phyloP scores from a whole-genome alignment of 192 early-diverging fungal genomes.

The Rhizophagus sp. region DNA sequence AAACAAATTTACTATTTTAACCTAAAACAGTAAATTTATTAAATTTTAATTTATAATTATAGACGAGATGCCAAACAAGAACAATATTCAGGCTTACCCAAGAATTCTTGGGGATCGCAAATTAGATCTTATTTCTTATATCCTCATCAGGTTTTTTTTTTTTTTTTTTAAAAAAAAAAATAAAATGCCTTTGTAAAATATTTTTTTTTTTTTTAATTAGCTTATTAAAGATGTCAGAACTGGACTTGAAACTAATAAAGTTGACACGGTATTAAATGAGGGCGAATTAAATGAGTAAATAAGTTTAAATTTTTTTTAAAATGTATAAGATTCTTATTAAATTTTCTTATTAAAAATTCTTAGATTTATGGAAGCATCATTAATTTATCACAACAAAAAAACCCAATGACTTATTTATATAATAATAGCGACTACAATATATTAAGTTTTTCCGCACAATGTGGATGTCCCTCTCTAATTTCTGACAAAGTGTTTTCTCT shows the following conservation, averaged over 20 bases:
- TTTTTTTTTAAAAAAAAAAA: no score
- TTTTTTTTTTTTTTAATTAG: not conserved
- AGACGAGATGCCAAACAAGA: slow-evolving; percentile 1
- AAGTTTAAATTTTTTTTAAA: not conserved
- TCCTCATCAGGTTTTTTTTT: not conserved
- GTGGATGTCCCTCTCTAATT: slow-evolving; percentile 45
- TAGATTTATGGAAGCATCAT: no score
- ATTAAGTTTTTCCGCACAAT: no score
- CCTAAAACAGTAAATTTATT: not conserved
- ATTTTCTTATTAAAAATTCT: no score
- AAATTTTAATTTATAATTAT: not conserved
- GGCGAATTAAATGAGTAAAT: slow-evolving; percentile 9
- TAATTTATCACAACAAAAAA: no score
- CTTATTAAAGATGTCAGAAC: slow-evolving; percentile 21
- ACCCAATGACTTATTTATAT: no score
- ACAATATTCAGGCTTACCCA: not conserved
- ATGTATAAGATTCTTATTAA: no score
- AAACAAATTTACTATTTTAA: not conserved
- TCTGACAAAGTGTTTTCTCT: slow-evolving; percentile 51
- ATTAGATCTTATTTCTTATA: slow-evolving; percentile 21
- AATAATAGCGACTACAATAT: no score
- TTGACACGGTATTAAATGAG: not conserved
- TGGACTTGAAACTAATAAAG: not conserved
- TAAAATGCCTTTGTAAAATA: no score
- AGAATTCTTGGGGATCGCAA: slow-evolving; percentile 22